Percentiles rank a stretch among this genome's conserved stretches.
phyloP scores from a whole-genome alignment of 441 rosid genomes.

The Lepidium campestre region DNA sequence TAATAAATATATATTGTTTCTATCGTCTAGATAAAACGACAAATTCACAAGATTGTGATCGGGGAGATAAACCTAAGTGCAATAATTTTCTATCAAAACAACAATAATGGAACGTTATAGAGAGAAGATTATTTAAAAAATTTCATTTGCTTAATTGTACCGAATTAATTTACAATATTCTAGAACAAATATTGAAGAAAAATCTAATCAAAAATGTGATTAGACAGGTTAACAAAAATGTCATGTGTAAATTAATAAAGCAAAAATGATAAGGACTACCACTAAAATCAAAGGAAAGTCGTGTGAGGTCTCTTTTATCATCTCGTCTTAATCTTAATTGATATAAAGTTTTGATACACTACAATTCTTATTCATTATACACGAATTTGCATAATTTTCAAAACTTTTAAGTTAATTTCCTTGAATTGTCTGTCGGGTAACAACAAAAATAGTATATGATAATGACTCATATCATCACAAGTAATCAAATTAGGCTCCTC shows the following conservation, averaged over 20 bases:
- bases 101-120: not conserved
- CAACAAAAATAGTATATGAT: not conserved
- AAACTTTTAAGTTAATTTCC: not conserved
- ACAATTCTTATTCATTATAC: not conserved
- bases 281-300: conserved; percentile 15
- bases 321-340: not conserved
- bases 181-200: not conserved
- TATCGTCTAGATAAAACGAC: no score
- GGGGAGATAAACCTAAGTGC: no score
- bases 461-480: conserved; percentile 6
- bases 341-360: conserved; percentile 5
- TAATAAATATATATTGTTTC: no score
- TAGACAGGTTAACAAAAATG: not conserved
- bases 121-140: no score
- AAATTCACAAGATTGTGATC: no score
- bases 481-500: not conserved
- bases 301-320: conserved; percentile 14
- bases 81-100: not conserved
- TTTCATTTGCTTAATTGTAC: not conserved
- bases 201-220: not conserved
- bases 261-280: conserved; percentile 22
- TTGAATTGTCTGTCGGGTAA: conserved; percentile 11
- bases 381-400: not conserved
- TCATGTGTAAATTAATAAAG: conserved; percentile 1
- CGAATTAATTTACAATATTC: not conserved